Conservation (phyloP, 805 yeast species). For the Saccharomycodes ludwigii region DNA sequence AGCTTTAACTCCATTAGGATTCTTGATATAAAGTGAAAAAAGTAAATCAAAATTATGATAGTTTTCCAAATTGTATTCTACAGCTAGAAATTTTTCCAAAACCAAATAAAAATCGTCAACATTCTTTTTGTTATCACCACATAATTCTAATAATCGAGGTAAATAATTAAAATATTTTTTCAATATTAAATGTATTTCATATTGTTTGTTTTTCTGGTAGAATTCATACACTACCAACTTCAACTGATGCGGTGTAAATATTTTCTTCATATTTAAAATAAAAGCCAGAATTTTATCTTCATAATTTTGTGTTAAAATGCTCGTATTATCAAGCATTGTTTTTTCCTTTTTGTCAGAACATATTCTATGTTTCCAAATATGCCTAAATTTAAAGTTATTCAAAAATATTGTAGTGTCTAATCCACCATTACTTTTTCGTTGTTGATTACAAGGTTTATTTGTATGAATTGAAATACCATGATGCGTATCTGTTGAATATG, state of each 20-base stretch:
- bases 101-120: conserved; percentile 5
- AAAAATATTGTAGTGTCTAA: too few relatives aligned
- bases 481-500: too few relatives aligned
- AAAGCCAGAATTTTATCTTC: conserved; percentile 11
- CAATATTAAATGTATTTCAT: conserved; percentile 15
- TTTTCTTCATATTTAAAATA: conserved; percentile 5
- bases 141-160: not conserved
- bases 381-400: too few relatives aligned
- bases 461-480: too few relatives aligned
- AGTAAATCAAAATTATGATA: conserved; percentile 15
- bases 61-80: conserved; percentile 12
- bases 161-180: conserved; percentile 2
- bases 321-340: not conserved
- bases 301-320: conserved; percentile 7
- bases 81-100: conserved; percentile 10
- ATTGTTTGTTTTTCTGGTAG: conserved; percentile 5
- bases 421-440: not conserved
- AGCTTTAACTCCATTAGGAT: conserved; percentile 10
- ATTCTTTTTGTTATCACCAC: not conserved
- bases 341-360: not conserved
- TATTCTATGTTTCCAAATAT: too few relatives aligned
- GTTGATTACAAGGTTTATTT: too few relatives aligned
- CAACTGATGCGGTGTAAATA: conserved; percentile 13
- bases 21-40: conserved; percentile 19
- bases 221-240: conserved; percentile 9